Percentiles rank a stretch among this genome's conserved stretches.
Evolutionary conservation across 306 rosid species (phyloP).

Genomic region (Casuarina cunninghamiana): DNA sequence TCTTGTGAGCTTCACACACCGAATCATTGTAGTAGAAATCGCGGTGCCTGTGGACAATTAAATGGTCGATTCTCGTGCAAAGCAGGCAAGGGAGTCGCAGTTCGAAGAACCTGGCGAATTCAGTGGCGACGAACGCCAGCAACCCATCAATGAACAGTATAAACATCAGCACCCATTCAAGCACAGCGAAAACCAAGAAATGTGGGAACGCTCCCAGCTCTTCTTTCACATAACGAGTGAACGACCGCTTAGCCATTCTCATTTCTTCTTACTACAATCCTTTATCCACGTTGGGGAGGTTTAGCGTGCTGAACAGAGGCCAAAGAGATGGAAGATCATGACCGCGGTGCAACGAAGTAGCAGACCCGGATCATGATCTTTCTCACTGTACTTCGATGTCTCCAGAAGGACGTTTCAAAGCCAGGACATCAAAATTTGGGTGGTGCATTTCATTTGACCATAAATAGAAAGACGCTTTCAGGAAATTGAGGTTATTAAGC

Average conservation of each 20-base stretch:
- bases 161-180: slow-evolving; percentile 76
- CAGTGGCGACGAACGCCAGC: slow-evolving; percentile 63
- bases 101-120: slow-evolving; percentile 77
- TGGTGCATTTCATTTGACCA: slow-evolving; percentile 48
- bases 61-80: slow-evolving; percentile 77
- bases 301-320: slow-evolving; percentile 15
- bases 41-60: slow-evolving; percentile 42
- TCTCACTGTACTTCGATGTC: slow-evolving; percentile 3
- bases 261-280: not conserved
- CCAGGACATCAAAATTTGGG: slow-evolving; percentile 25
- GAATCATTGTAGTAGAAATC: slow-evolving; percentile 76
- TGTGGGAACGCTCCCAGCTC: slow-evolving; percentile 68
- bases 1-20: slow-evolving; percentile 74
- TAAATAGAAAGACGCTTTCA: slow-evolving; percentile 39
- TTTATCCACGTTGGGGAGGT: slow-evolving; percentile 15
- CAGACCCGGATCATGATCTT: slow-evolving; percentile 58
- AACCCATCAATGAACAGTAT: slow-evolving; percentile 73
- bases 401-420: slow-evolving; percentile 12
- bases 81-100: slow-evolving; percentile 67
- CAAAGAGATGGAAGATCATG: slow-evolving; percentile 60
- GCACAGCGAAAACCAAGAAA: slow-evolving; percentile 59
- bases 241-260: slow-evolving; percentile 50
- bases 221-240: slow-evolving; percentile 52
- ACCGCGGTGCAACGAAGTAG: slow-evolving; percentile 41
- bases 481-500: slow-evolving; percentile 24